Evolutionary conservation across 495 filamentous ascomycete species (phyloP).

Genomic region (Staphylotrichum longicolle): DNA sequence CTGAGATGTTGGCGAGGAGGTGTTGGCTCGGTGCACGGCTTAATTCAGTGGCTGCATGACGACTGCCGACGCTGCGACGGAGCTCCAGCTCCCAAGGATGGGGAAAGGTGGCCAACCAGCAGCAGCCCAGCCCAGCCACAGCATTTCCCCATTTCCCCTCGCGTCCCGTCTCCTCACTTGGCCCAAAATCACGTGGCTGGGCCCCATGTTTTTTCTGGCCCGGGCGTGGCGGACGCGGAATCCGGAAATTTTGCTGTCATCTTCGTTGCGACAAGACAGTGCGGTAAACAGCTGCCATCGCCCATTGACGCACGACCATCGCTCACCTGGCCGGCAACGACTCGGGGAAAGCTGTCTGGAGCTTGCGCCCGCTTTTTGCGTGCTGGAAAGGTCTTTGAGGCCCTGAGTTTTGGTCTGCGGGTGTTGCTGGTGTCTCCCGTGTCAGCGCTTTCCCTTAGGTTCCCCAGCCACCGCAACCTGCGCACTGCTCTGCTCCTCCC

Average conservation of each 20-base stretch:
- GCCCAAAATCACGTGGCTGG: constrained; percentile 33
- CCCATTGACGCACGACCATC: constrained; percentile 35
- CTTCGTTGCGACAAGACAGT: constrained; percentile 31
- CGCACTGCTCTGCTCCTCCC: neutral
- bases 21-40: too few relatives aligned
- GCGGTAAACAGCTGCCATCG: constrained; percentile 23
- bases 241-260: constrained; percentile 32
- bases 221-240: constrained; percentile 27
- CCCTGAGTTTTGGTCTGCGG: too few relatives aligned
- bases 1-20: too few relatives aligned
- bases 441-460: too few relatives aligned
- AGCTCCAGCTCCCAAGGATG: too few relatives aligned
- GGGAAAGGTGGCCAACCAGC: neutral
- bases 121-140: constrained; percentile 20
- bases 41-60: too few relatives aligned
- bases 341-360: constrained; percentile 11
- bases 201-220: constrained; percentile 15
- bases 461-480: constrained; percentile 24
- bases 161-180: neutral
- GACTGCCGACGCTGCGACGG: too few relatives aligned
- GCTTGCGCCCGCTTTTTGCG: constrained; percentile 18
- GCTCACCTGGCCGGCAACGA: constrained; percentile 18
- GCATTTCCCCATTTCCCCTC: constrained; percentile 15
- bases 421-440: neutral
- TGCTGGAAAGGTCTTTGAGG: neutral